Conservation (phyloP, 2,329 filamentous ascomycete species). For the Didymella keratinophila region DNA sequence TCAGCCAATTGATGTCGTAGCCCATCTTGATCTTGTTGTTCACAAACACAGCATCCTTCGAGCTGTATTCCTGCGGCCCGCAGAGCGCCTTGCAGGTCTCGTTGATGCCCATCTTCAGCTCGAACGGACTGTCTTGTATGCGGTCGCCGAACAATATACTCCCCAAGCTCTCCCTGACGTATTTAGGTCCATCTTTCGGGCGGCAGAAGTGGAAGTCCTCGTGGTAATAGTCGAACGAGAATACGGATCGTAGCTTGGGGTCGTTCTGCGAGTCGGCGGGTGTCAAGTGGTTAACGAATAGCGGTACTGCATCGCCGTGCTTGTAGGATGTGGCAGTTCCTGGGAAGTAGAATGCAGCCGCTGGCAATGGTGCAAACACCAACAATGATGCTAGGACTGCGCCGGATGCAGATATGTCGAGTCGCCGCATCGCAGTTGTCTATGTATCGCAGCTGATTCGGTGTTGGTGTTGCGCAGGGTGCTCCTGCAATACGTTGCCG, state of each 20-base stretch:
- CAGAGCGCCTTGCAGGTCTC: conserved; percentile 88
- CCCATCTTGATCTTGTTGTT: conserved; percentile 82
- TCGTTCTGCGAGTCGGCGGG: conserved; percentile 81
- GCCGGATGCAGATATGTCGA: conserved; percentile 33
- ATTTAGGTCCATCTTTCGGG: conserved; percentile 76
- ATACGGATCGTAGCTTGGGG: conserved; percentile 85
- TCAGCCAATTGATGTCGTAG: conserved; percentile 94
- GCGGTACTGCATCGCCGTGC: conserved; percentile 77
- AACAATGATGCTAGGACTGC: conserved; percentile 50
- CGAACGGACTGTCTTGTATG: conserved; percentile 95
- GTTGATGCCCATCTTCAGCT: conserved; percentile 85
- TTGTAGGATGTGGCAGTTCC: conserved; percentile 95
- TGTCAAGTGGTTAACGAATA: conserved; percentile 92
- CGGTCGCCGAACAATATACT: conserved; percentile 97
- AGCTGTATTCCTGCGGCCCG: conserved; percentile 69
- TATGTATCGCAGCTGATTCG: neutral
- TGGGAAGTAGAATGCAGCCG: conserved; percentile 88
- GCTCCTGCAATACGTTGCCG: conserved; percentile 17
- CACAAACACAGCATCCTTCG: conserved; percentile 76
- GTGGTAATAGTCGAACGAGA: conserved; percentile 97
- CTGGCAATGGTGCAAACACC: conserved; percentile 44
- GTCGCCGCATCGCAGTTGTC: conserved; percentile 41
- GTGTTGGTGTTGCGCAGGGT: conserved; percentile 4
- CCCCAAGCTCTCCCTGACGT: conserved; percentile 87
- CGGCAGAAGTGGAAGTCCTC: conserved; percentile 86